Evolutionary conservation across 2,329 filamentous ascomycete genomes (phyloP), one percentile per base, ranked within the genome.

Genomic region (Fonsecaea monophora): DNA sequence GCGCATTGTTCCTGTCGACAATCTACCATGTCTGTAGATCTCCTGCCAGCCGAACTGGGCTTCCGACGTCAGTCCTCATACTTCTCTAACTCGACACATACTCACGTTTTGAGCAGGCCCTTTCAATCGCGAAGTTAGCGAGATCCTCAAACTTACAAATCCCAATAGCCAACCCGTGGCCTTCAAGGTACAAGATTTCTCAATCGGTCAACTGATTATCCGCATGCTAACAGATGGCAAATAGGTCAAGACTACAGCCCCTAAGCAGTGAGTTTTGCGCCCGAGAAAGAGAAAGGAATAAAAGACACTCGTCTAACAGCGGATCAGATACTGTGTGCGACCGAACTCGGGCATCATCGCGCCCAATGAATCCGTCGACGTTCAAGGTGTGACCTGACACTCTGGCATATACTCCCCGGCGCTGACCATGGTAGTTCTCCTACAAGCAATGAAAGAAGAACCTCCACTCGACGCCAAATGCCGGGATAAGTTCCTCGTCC

Each of bases 381-480:
- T 99, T 71, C 90, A 94, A 79, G 94, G 94, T 97, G 84, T 30
- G 45, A 65, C 15, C 18, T 32, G 35, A 12, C 9, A 35, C 62
- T 62, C 25, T 18, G 35, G 35, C 12, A 4, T 34, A 9, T 50
- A 45, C 18, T 42, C 37, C 30, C 38, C 15, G 4, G 35, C 34
- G 58, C 70, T 65, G 63, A 66, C 21, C 18, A 18, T 35, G 40
- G 60, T 73, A 96, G 95, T 99, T 66, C 89, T 98, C 42, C 88
- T 99, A 50, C 95, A 99, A 82, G 93, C 94, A 30, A 97, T 99
- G 95, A 97, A 97, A 84, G 88, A 92, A 76, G 94, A 98, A 75
- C 94, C 94, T 64, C 87, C 94, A 21, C 79, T 84, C 65, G 94
- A 97, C 78, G 89, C 91, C 69, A 94, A 92, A 79, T 99, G 95